A percentile compares a stretch with the other conserved stretches of the same genome.
Conservation (phyloP, 1,284 basidiomycete species). For the Apiotrichum porosum region DNA sequence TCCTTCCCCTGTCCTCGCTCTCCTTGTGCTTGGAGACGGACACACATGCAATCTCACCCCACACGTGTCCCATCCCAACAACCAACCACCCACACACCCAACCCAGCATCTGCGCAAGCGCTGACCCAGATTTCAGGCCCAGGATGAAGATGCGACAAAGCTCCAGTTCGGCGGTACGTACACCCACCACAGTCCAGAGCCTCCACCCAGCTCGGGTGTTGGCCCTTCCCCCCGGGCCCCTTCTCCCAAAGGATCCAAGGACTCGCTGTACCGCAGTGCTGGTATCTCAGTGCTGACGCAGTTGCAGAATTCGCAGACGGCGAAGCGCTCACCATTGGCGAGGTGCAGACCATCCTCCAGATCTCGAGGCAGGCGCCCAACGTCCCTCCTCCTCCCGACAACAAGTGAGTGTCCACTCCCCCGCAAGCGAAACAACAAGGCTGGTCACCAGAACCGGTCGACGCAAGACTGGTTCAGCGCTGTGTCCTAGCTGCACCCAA, state of each 20-base stretch:
- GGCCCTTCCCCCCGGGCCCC: too few relatives aligned
- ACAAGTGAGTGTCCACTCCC: constrained; percentile 30
- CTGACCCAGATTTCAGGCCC: constrained; percentile 17
- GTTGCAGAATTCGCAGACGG: constrained; percentile 38
- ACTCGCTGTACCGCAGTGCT: background rate
- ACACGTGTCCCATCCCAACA: too few relatives aligned
- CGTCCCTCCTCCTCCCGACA: constrained; percentile 39
- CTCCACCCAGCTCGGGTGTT: background rate
- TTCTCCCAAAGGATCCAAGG: too few relatives aligned
- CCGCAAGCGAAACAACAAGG: background rate
- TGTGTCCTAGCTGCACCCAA: too few relatives aligned
- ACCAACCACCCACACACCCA: too few relatives aligned
- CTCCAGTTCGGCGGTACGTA: constrained; percentile 42
- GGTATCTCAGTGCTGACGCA: background rate
- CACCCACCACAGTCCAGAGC: too few relatives aligned
- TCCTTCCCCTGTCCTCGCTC: too few relatives aligned
- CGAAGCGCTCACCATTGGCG: constrained; percentile 40
- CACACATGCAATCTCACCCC: too few relatives aligned
- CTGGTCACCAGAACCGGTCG: too few relatives aligned
- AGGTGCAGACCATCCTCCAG: constrained; percentile 33
- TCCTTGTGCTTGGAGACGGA: too few relatives aligned
- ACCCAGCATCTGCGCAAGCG: background rate
- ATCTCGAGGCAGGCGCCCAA: constrained; percentile 27
- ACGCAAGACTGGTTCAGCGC: too few relatives aligned
- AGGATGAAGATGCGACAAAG: constrained; percentile 46